phyloP scores from a whole-genome alignment of 2,329 filamentous ascomycete genomes.

The Aureobasidium musti region DNA sequence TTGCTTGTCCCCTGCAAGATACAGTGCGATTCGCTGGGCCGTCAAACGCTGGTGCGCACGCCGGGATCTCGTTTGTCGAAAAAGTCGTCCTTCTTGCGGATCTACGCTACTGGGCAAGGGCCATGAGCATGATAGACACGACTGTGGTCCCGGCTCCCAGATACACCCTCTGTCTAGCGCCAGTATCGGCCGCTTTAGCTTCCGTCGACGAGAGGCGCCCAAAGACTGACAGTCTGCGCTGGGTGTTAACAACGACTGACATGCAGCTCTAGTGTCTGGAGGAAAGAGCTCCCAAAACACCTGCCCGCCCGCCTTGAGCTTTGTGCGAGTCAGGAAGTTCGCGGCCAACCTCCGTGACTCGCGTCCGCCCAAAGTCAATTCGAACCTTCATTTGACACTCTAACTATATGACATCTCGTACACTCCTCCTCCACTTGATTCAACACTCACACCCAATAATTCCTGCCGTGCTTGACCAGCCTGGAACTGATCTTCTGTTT shows the following conservation, averaged over 20 bases:
- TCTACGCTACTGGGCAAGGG: conserved; percentile 25
- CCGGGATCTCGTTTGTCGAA: conserved; percentile 24
- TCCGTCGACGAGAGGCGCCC: conserved; percentile 8
- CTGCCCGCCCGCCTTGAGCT: conserved; percentile 24
- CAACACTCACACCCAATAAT: neutral
- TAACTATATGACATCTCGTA: conserved; percentile 10
- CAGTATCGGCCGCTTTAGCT: conserved; percentile 10
- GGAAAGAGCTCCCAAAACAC: neutral
- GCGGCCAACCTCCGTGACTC: conserved; percentile 11
- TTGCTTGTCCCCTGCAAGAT: conserved; percentile 25
- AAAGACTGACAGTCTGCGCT: neutral
- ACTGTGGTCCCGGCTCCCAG: conserved; percentile 24
- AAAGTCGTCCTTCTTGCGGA: conserved; percentile 16
- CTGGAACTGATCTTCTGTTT: neutral
- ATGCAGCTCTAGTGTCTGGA: conserved; percentile 21
- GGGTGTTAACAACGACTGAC: conserved; percentile 19
- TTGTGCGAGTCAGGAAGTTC: conserved; percentile 24
- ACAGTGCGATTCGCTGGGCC: conserved; percentile 25
- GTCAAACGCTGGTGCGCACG: conserved; percentile 25
- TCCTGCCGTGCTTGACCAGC: neutral
- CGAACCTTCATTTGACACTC: conserved; percentile 10
- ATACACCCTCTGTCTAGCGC: conserved; percentile 22
- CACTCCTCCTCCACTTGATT: neutral
- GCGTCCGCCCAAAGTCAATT: conserved; percentile 2
- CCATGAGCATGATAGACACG: conserved; percentile 17